phyloP scores from a whole-genome alignment of 768 basidiomycete species.

The Rhizopogon rudus region DNA sequence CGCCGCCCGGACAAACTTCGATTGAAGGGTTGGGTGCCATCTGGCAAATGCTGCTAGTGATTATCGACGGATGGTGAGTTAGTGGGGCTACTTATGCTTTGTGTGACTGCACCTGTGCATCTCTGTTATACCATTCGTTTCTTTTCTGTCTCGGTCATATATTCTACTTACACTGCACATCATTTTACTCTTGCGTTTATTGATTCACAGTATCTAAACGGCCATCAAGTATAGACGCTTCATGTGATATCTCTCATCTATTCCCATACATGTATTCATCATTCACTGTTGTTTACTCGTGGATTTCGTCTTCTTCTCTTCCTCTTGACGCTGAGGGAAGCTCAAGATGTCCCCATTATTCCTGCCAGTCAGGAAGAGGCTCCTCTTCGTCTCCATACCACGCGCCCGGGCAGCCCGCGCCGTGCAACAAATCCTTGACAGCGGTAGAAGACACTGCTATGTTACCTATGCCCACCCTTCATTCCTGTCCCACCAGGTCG shows the following conservation, averaged over 20 bases:
- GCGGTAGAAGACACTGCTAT: too few species aligned
- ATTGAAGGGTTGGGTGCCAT: slow-evolving; percentile 57
- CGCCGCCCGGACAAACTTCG: slow-evolving; percentile 55
- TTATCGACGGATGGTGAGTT: neutral
- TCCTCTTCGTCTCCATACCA: too few species aligned
- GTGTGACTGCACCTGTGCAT: slow-evolving; percentile 8
- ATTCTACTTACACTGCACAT: slow-evolving; percentile 5
- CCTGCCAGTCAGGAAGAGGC: neutral
- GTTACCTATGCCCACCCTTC: too few species aligned
- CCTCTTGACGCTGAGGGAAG: too few species aligned
- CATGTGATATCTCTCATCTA: slow-evolving; percentile 8
- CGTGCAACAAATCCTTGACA: too few species aligned
- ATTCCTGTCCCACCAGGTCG: too few species aligned
- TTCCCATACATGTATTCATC: slow-evolving; percentile 1
- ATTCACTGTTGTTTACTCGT: slow-evolving; percentile 1
- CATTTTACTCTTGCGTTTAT: slow-evolving; percentile 10
- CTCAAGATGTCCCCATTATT: neutral
- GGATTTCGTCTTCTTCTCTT: neutral
- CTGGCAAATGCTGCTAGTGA: slow-evolving; percentile 60
- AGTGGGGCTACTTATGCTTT: neutral
- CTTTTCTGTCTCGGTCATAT: slow-evolving; percentile 12
- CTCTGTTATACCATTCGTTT: slow-evolving; percentile 20
- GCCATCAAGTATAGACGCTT: slow-evolving; percentile 14
- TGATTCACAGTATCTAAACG: slow-evolving; percentile 14
- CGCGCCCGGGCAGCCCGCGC: too few species aligned